phyloP scores from a whole-genome alignment of 23 red algal species.

The Agarophyton chilense region DNA sequence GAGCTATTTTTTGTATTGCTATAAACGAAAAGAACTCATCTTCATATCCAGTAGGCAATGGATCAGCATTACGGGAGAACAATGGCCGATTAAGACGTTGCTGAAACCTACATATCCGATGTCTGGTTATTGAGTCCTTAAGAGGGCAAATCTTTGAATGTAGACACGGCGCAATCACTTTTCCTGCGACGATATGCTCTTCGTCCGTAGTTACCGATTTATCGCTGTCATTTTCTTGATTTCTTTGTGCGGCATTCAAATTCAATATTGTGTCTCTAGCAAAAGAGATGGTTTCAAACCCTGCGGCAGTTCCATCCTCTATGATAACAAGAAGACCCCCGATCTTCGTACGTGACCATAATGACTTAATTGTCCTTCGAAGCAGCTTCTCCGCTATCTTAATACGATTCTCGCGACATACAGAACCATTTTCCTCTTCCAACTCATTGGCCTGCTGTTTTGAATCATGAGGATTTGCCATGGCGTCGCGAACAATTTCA shows the following conservation, averaged over 20 bases:
- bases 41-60: constrained; percentile 42
- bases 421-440: neutral
- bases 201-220: neutral
- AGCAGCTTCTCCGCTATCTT: constrained; percentile 43
- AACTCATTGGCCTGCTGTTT: neutral
- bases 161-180: constrained; percentile 61
- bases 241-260: neutral
- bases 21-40: constrained; percentile 71
- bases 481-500: constrained; percentile 56
- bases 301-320: constrained; percentile 68
- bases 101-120: constrained; percentile 62
- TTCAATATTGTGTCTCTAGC: constrained; percentile 33
- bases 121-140: constrained; percentile 39
- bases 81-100: constrained; percentile 65
- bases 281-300: constrained; percentile 64
- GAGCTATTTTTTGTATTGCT: constrained; percentile 34
- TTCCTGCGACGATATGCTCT: neutral
- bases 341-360: constrained; percentile 24
- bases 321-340: constrained; percentile 54
- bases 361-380: constrained; percentile 22
- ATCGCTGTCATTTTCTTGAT: neutral
- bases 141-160: constrained; percentile 69
- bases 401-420: neutral
- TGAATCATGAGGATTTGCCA: constrained; percentile 1
- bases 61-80: constrained; percentile 33